These are phyloP conservation scores for Isoetes taiwanensis DNA, from an alignment of 75 land plant genomes.

Conservation along the genomic window DNA sequence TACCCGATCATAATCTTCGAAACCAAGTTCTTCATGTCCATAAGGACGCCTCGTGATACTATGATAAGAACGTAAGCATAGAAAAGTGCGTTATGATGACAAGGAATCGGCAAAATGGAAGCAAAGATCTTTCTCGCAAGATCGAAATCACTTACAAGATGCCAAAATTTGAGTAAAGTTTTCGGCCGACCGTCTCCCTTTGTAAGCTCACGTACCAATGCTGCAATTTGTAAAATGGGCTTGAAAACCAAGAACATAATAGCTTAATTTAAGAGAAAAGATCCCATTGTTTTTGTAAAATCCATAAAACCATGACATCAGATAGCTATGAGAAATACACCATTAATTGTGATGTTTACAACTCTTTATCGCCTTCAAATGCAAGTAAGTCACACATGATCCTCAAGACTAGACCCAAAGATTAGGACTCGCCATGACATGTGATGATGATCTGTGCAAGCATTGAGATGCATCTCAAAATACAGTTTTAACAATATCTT, in stretches of 20 bases:
- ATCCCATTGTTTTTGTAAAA: background rate
- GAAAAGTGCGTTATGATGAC: too few species aligned
- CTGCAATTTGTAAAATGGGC: too few species aligned
- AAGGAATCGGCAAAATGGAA: background rate
- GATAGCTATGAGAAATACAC: too few species aligned
- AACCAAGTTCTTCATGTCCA: conserved; percentile 96
- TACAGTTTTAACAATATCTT: too few species aligned
- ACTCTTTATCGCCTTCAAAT: conserved; percentile 98
- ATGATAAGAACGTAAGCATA: too few species aligned
- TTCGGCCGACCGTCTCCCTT: conserved; percentile 88
- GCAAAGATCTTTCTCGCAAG: background rate
- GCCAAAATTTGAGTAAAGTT: conserved; percentile 90
- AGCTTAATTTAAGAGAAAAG: background rate
- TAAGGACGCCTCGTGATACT: conserved; percentile 94
- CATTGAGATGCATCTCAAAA: too few species aligned
- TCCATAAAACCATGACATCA: too few species aligned
- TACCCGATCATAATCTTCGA: conserved; percentile 95
- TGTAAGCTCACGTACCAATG: conserved; percentile 94
- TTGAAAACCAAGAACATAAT: background rate
- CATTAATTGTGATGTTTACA: conserved; percentile 90
- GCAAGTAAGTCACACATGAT: conserved; percentile 93
- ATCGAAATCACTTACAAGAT: conserved; percentile 48
- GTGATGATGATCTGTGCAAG: too few species aligned
- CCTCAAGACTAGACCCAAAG: too few species aligned
- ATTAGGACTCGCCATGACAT: too few species aligned